A percentile compares a stretch with the other conserved stretches of the same genome.
These are phyloP conservation scores for Stentor roeselii DNA, from an alignment of 73 alveolate species.

Conservation along the genomic window DNA sequence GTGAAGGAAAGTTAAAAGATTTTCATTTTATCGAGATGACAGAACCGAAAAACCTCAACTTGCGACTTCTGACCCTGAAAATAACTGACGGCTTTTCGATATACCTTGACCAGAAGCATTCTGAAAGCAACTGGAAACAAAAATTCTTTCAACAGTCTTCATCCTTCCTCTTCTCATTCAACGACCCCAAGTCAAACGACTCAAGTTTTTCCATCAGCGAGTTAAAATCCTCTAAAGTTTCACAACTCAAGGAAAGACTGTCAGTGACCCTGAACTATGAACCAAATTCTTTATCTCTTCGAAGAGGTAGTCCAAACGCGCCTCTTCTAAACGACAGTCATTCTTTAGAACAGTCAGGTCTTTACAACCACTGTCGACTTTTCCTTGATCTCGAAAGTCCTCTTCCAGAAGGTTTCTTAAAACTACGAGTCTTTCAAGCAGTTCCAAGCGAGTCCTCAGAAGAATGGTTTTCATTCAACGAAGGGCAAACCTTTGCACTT, in stretches of 20 bases:
- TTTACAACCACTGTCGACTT: no score
- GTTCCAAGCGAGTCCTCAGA: not conserved
- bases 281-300: no score
- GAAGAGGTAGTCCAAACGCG: constrained; percentile 17
- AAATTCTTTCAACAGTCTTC: no score
- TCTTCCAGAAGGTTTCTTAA: not conserved
- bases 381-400: not conserved
- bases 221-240: not conserved
- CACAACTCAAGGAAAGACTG: not conserved
- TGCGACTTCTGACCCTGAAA: not conserved
- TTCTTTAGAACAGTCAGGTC: no score
- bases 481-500: not conserved
- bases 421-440: not conserved
- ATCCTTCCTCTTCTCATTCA: no score
- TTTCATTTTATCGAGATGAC: not conserved
- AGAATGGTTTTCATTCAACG: not conserved
- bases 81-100: not conserved
- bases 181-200: no score
- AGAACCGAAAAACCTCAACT: not conserved
- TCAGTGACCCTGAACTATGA: not conserved
- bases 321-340: not conserved
- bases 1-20: not conserved
- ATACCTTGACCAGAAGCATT: not conserved
- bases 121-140: not conserved
- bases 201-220: no score